Evolutionary conservation across 768 basidiomycete genomes (phyloP).

Genomic region (Phanerodontia chrysosporium): DNA sequence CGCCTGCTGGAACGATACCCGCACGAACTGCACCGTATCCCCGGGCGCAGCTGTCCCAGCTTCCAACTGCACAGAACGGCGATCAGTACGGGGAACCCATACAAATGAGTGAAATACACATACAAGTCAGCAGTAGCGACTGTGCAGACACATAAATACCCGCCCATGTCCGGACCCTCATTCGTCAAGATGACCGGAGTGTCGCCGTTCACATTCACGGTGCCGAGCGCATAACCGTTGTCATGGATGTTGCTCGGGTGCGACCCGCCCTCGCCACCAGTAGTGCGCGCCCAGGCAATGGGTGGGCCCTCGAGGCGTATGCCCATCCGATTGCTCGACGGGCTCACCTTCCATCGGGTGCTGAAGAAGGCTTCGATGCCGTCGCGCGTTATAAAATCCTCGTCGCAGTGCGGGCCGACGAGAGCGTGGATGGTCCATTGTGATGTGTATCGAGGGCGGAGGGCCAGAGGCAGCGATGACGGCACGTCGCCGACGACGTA

Average conservation of each 20-base stretch:
- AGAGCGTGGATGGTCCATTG: slow-evolving; percentile 54
- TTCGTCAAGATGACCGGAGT: slow-evolving; percentile 61
- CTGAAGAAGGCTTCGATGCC: slow-evolving; percentile 50
- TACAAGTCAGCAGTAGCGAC: slow-evolving; percentile 49
- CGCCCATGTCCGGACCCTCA: slow-evolving; percentile 63
- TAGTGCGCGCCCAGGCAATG: slow-evolving; percentile 50
- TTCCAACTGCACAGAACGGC: slow-evolving; percentile 49
- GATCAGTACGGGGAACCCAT: not conserved
- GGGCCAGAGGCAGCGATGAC: slow-evolving; percentile 21
- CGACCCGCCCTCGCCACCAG: slow-evolving; percentile 63
- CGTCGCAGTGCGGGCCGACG: slow-evolving; percentile 60
- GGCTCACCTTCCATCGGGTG: slow-evolving; percentile 48
- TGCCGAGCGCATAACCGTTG: slow-evolving; percentile 52
- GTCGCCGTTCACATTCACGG: slow-evolving; percentile 64
- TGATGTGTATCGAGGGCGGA: slow-evolving; percentile 42
- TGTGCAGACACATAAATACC: slow-evolving; percentile 54
- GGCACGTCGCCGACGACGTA: slow-evolving; percentile 19
- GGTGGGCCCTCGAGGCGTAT: slow-evolving; percentile 52
- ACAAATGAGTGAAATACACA: slow-evolving; percentile 12
- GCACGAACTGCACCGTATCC: slow-evolving; percentile 49
- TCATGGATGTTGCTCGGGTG: slow-evolving; percentile 68
- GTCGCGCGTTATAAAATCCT: slow-evolving; percentile 44
- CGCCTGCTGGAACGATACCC: slow-evolving; percentile 42
- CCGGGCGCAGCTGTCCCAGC: slow-evolving; percentile 59
- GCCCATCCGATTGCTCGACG: slow-evolving; percentile 60